A percentile compares a stretch with the other conserved stretches of the same genome.
These are phyloP conservation scores for Agastache rugosa DNA, from an alignment of 257 asterid species.

Conservation along the genomic window DNA sequence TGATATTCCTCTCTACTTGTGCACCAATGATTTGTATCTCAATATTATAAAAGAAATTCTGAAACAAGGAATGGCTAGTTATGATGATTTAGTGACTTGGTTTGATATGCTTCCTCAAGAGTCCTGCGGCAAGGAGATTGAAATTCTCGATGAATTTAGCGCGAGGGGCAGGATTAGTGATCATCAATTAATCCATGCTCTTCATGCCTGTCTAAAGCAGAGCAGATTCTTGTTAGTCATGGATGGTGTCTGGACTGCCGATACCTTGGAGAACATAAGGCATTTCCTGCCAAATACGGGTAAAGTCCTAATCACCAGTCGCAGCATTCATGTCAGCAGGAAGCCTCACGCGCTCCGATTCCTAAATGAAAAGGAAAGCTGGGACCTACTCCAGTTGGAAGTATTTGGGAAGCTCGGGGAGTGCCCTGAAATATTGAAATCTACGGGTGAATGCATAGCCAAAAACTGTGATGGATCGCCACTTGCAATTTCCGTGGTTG, in stretches of 20 bases:
- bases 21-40: not conserved
- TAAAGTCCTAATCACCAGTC: not conserved
- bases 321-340: not conserved
- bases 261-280: not conserved
- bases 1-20: not conserved
- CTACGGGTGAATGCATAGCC: not conserved
- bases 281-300: not conserved
- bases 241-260: not conserved
- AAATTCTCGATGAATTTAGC: not conserved
- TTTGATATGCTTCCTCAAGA: not conserved
- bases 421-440: not conserved
- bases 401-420: not conserved
- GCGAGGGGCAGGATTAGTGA: too few relatives aligned
- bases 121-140: not conserved
- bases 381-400: not conserved
- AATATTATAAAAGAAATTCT: not conserved
- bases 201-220: not conserved
- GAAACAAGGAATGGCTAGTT: not conserved
- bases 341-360: not conserved
- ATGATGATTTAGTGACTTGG: not conserved
- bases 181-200: too few relatives aligned
- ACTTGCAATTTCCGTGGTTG: not conserved
- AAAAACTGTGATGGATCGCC: not conserved
- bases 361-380: not conserved
- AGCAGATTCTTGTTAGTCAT: not conserved